phyloP scores from a whole-genome alignment of 495 filamentous ascomycete species.

The Ramalina peruviana region DNA sequence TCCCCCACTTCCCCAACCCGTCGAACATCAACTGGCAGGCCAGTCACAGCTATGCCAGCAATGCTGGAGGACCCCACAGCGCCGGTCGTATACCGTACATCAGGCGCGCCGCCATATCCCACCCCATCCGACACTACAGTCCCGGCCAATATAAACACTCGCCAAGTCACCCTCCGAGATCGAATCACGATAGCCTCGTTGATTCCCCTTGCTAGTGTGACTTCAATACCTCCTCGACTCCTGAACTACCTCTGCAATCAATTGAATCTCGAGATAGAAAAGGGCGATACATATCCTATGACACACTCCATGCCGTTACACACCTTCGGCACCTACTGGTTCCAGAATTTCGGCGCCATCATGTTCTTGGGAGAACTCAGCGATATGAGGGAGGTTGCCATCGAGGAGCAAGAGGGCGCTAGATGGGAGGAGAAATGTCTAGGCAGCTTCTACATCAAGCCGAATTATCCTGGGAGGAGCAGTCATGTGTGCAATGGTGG shows the following conservation, averaged over 20 bases:
- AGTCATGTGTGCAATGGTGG: constrained; percentile 95
- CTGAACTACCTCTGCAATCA: constrained; percentile 72
- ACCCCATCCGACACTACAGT: constrained; percentile 40
- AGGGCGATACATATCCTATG: constrained; percentile 95
- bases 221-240: constrained; percentile 60
- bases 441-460: constrained; percentile 93
- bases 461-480: constrained; percentile 92
- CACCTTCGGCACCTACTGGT: constrained; percentile 83
- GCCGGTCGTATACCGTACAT: constrained; percentile 36
- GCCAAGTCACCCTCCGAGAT: constrained; percentile 81
- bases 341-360: constrained; percentile 84
- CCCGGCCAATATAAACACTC: constrained; percentile 55
- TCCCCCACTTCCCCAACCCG: neutral
- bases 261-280: constrained; percentile 87
- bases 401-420: constrained; percentile 39
- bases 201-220: constrained; percentile 65
- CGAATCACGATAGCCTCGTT: constrained; percentile 82
- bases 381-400: constrained; percentile 41
- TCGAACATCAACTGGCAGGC: neutral
- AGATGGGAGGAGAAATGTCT: constrained; percentile 81
- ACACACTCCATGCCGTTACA: constrained; percentile 59
- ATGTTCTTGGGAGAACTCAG: constrained; percentile 81
- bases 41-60: constrained; percentile 53
- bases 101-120: constrained; percentile 50
- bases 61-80: constrained; percentile 66